Conservation (phyloP, 2,329 filamentous ascomycete genomes). For the Diaporthe longicolla region DNA sequence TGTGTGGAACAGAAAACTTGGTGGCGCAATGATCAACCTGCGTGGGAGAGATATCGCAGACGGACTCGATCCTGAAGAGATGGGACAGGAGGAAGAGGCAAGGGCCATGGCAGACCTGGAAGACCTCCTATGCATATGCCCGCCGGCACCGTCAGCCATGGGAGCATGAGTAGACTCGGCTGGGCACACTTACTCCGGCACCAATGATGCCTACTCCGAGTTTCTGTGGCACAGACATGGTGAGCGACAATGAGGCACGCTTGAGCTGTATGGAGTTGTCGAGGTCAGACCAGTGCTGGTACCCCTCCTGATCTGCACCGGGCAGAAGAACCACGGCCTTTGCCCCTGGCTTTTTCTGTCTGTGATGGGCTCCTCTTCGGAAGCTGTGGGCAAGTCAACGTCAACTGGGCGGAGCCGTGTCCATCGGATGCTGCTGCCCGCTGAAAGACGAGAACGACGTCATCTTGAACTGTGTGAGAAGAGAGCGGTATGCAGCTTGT, state of each 20-base stretch:
- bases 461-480: not conserved
- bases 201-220: conserved; percentile 20
- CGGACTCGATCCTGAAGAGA: conserved; percentile 8
- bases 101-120: conserved; percentile 16
- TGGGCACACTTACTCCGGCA: conserved; percentile 11
- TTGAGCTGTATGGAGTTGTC: not conserved
- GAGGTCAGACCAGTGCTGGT: not conserved
- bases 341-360: not conserved
- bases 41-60: conserved; percentile 6
- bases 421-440: not conserved
- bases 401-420: not conserved
- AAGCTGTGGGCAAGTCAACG: not conserved
- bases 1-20: conserved; percentile 8
- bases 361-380: not conserved
- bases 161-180: not conserved
- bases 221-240: conserved; percentile 7
- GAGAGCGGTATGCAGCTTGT: not conserved
- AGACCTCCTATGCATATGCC: not conserved
- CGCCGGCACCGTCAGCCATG: conserved; percentile 2
- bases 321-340: not conserved
- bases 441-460: not conserved
- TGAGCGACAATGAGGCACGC: not conserved
- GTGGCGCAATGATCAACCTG: conserved; percentile 2
- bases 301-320: not conserved
- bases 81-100: conserved; percentile 16